Conservation (phyloP, 2,329 filamentous ascomycete species). For the Pseudopyrenochaeta lycopersici region DNA sequence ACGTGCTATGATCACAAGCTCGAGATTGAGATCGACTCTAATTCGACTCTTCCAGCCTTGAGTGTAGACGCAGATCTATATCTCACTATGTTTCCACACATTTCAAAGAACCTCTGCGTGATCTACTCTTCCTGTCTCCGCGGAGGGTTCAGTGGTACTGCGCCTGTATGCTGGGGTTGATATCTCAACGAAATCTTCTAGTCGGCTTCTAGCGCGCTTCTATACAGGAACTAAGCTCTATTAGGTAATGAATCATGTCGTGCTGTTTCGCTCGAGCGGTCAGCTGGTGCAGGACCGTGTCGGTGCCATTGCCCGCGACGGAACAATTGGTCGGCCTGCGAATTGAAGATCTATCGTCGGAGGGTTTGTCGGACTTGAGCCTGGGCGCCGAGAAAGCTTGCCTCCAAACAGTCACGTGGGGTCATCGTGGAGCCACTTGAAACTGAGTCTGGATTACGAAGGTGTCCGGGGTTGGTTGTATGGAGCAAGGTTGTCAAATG, state of each 20-base stretch:
- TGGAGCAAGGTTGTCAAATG: neutral
- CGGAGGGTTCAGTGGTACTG: neutral
- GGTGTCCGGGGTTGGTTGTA: neutral
- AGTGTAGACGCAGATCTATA: too few species aligned
- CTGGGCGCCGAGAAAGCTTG: neutral
- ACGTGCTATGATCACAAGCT: too few species aligned
- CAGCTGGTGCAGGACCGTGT: neutral
- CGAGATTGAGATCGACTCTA: too few species aligned
- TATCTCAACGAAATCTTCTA: slow-evolving; percentile 30
- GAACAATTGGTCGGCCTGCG: neutral
- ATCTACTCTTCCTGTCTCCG: too few species aligned
- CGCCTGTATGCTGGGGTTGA: slow-evolving; percentile 6
- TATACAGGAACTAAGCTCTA: slow-evolving; percentile 6
- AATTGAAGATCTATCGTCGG: neutral
- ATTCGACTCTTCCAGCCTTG: too few species aligned
- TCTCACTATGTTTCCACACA: too few species aligned
- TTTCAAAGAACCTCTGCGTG: too few species aligned
- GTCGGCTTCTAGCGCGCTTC: slow-evolving; percentile 33
- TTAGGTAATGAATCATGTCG: neutral
- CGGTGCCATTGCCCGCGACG: neutral
- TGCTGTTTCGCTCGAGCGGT: neutral
- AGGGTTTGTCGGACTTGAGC: slow-evolving; percentile 8
- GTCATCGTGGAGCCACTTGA: neutral
- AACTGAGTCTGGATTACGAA: neutral
- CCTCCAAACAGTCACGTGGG: neutral